These are phyloP conservation scores for Blastobotrys raffinosifermentans DNA, from an alignment of 1,139 yeast species.

Conservation along the genomic window DNA sequence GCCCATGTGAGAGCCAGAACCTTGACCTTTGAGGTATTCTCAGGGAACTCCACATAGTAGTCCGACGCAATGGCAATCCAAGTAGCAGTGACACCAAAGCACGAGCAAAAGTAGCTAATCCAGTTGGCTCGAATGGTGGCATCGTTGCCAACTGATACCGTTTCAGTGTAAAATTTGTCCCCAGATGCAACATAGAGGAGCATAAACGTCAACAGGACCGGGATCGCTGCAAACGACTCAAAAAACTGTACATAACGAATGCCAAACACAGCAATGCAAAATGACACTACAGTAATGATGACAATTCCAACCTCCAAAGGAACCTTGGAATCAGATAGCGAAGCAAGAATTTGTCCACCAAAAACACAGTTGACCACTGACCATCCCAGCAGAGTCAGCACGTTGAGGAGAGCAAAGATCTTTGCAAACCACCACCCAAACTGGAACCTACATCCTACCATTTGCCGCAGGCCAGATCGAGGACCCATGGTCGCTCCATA, in stretches of 20 bases:
- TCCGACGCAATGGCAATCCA: slow-evolving; percentile 91
- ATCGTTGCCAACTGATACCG: slow-evolving; percentile 39
- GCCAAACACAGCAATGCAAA: slow-evolving; percentile 68
- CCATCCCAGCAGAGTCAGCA: slow-evolving; percentile 82
- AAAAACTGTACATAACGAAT: slow-evolving; percentile 62
- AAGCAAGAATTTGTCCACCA: slow-evolving; percentile 74
- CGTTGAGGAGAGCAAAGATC: slow-evolving; percentile 59
- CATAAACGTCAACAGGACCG: slow-evolving; percentile 62
- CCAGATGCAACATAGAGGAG: slow-evolving; percentile 66
- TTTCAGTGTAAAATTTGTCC: slow-evolving; percentile 41
- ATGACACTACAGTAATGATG: slow-evolving; percentile 58
- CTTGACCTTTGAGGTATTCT: slow-evolving; percentile 52
- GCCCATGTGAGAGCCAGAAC: slow-evolving; percentile 59
- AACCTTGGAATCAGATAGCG: slow-evolving; percentile 55
- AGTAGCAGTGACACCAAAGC: slow-evolving; percentile 77
- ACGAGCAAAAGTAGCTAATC: slow-evolving; percentile 66
- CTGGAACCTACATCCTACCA: slow-evolving; percentile 72
- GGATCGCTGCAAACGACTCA: slow-evolving; percentile 63
- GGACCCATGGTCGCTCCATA: slow-evolving; percentile 85
- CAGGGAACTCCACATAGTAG: slow-evolving; percentile 79
- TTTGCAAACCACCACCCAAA: slow-evolving; percentile 84
- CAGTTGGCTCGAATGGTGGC: slow-evolving; percentile 54
- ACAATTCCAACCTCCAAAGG: slow-evolving; percentile 71
- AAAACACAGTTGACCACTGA: slow-evolving; percentile 76
- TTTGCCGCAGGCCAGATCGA: slow-evolving; percentile 77